These are phyloP conservation scores for Flagelloscypha sp. DNA, from an alignment of 768 basidiomycete genomes.

Conservation along the genomic window DNA sequence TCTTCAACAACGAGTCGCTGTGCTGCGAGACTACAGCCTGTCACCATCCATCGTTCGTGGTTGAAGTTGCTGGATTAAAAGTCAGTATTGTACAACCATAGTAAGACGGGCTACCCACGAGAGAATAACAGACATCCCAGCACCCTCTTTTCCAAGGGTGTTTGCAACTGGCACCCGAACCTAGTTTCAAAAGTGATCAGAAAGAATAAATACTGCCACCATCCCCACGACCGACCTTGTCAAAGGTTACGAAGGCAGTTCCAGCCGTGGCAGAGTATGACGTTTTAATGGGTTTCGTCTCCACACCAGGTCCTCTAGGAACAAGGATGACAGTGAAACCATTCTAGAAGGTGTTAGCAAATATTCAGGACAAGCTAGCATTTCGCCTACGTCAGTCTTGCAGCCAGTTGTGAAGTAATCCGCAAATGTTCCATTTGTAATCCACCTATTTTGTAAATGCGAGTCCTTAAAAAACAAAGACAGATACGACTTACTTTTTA, in stretches of 20 bases:
- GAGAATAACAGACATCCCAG: slow-evolving; percentile 75
- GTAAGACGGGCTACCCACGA: too few relatives aligned
- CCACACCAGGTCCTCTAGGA: slow-evolving; percentile 60
- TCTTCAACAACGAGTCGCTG: slow-evolving; percentile 84
- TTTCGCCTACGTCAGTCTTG: slow-evolving; percentile 47
- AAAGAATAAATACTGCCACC: background rate
- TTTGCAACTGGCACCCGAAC: slow-evolving; percentile 77
- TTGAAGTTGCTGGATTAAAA: slow-evolving; percentile 90
- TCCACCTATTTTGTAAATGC: slow-evolving; percentile 52
- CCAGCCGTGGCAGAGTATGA: slow-evolving; percentile 89
- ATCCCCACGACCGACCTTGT: slow-evolving; percentile 48
- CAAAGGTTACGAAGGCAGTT: slow-evolving; percentile 78
- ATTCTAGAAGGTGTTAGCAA: slow-evolving; percentile 27
- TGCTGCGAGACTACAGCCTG: slow-evolving; percentile 57
- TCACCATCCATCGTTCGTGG: slow-evolving; percentile 87
- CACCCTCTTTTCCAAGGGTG: slow-evolving; percentile 80
- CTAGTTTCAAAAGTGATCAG: slow-evolving; percentile 4
- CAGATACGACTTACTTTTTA: slow-evolving; percentile 57
- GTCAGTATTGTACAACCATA: too few relatives aligned
- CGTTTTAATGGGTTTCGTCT: slow-evolving; percentile 87
- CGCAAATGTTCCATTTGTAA: slow-evolving; percentile 79
- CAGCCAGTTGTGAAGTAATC: slow-evolving; percentile 82
- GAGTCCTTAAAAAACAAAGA: background rate
- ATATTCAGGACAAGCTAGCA: slow-evolving; percentile 3
- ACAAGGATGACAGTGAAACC: slow-evolving; percentile 75